phyloP scores from a whole-genome alignment of 1,284 basidiomycete species.

The Ceratobasidium sp. region DNA sequence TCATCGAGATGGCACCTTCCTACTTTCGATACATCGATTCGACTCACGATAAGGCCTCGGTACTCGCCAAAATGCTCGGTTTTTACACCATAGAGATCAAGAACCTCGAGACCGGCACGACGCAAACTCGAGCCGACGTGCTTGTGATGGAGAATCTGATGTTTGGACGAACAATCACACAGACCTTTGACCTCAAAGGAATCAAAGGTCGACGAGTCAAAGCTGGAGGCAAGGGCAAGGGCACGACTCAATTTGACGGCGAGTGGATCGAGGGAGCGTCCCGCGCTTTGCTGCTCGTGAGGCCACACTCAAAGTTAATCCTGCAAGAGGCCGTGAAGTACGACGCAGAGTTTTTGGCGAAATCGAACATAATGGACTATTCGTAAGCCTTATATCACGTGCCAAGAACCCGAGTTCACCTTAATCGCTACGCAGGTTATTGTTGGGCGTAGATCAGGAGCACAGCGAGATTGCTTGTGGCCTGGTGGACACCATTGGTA shows the following conservation, averaged over 20 bases:
- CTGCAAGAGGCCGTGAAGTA: constrained; percentile 69
- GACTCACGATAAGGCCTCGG: constrained; percentile 68
- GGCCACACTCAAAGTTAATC: constrained; percentile 72
- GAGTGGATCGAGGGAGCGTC: constrained; percentile 78
- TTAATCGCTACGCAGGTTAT: constrained; percentile 54
- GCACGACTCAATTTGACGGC: constrained; percentile 70
- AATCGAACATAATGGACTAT: constrained; percentile 84
- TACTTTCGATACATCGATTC: constrained; percentile 79
- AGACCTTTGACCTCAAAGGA: constrained; percentile 81
- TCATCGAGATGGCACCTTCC: constrained; percentile 74
- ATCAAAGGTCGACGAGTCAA: constrained; percentile 76
- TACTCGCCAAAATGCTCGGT: constrained; percentile 76
- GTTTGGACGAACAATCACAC: constrained; percentile 54
- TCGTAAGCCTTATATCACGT: constrained; percentile 57
- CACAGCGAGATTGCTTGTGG: constrained; percentile 73
- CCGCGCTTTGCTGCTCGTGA: constrained; percentile 64
- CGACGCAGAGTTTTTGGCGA: constrained; percentile 74
- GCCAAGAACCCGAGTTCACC: neutral
- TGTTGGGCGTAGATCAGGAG: constrained; percentile 70
- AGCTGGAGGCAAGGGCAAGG: constrained; percentile 52
- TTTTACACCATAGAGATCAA: constrained; percentile 79
- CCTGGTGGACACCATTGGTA: constrained; percentile 80
- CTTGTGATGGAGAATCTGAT: constrained; percentile 85
- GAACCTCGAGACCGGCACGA: constrained; percentile 70
- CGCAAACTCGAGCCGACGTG: constrained; percentile 72